Percentiles rank a stretch among this genome's conserved stretches.
Conservation (phyloP, 371 early-diverging fungal genomes). For the Actinomucor elegans region DNA sequence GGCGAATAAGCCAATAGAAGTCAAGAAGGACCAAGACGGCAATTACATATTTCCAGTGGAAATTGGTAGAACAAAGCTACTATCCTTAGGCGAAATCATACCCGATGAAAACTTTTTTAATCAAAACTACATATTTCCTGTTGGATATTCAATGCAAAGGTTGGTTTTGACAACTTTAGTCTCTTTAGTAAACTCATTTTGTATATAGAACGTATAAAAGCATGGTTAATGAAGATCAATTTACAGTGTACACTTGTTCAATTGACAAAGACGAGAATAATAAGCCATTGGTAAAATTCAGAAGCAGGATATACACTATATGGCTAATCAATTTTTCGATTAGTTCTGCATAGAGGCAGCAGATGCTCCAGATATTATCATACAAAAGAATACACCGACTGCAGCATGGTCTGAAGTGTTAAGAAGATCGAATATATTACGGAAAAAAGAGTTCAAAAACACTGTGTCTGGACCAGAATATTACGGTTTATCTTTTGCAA, state of each 20-base stretch:
- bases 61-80: slow-evolving; percentile 1
- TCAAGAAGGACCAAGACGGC: slow-evolving; percentile 5
- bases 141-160: slow-evolving; percentile 10
- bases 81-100: slow-evolving; percentile 10
- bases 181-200: no score
- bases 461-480: slow-evolving; percentile 91
- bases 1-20: not conserved
- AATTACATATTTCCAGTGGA: slow-evolving; percentile 11
- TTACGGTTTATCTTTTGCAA: slow-evolving; percentile 77
- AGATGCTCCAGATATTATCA: slow-evolving; percentile 63
- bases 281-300: slow-evolving; percentile 16
- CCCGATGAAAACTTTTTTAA: slow-evolving; percentile 7
- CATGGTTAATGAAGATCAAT: slow-evolving; percentile 4
- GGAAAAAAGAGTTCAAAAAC: slow-evolving; percentile 72
- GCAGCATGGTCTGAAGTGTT: slow-evolving; percentile 88
- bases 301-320: no score
- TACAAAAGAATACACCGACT: slow-evolving; percentile 76
- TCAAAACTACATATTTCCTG: slow-evolving; percentile 12
- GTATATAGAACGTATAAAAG: slow-evolving; percentile 11
- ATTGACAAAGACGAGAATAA: slow-evolving; percentile 6
- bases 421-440: slow-evolving; percentile 71
- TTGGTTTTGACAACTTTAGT: no score
- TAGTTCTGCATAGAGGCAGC: slow-evolving; percentile 13
- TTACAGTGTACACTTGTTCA: slow-evolving; percentile 9
- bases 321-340: not conserved